Conservation (phyloP, 2,329 filamentous ascomycete species). For the Penicillium sp. region DNA sequence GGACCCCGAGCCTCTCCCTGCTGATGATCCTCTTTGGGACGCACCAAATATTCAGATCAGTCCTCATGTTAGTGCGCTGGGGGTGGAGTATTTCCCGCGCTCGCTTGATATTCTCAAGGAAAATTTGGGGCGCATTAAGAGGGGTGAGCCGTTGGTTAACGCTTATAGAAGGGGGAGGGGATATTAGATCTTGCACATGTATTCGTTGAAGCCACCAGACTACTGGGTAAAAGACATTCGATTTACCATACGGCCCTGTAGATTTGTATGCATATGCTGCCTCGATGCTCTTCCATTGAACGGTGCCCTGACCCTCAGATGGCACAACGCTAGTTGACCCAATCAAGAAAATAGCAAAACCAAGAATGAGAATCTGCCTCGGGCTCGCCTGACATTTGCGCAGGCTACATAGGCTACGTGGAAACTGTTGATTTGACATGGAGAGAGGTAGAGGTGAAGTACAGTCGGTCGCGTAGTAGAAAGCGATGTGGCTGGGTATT, state of each 20-base stretch:
- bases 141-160: conserved; percentile 60
- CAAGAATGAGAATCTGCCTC: too few species aligned
- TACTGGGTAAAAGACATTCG: background rate
- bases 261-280: too few species aligned
- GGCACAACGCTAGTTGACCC: too few species aligned
- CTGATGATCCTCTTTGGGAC: conserved; percentile 67
- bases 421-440: too few species aligned
- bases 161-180: conserved; percentile 60
- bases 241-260: background rate
- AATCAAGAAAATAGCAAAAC: too few species aligned
- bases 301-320: too few species aligned
- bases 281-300: too few species aligned
- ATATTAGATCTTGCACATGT: conserved; percentile 47
- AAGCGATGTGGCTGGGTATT: too few species aligned
- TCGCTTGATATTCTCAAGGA: conserved; percentile 58
- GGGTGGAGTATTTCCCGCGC: conserved; percentile 56
- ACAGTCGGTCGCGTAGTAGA: too few species aligned
- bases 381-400: too few species aligned
- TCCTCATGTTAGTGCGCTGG: conserved; percentile 61
- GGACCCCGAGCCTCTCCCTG: conserved; percentile 73
- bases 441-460: too few species aligned
- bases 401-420: too few species aligned
- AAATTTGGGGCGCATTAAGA: conserved; percentile 56
- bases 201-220: background rate
- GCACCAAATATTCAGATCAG: conserved; percentile 68